A percentile compares a stretch with the other conserved stretches of the same genome.
phyloP scores from a whole-genome alignment of 345 rosid genomes.

The Gossypium bickii region DNA sequence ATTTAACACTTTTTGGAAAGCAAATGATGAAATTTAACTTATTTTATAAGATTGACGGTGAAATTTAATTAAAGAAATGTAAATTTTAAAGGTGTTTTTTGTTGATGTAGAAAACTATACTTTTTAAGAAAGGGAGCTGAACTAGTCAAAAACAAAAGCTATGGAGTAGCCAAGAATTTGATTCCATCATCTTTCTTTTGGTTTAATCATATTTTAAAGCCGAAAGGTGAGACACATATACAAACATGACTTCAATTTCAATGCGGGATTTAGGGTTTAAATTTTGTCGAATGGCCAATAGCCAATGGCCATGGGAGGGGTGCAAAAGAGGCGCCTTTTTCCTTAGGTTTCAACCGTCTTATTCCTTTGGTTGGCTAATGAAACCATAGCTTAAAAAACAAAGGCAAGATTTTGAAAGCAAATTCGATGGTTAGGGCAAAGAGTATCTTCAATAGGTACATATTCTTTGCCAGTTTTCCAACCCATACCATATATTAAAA shows the following conservation, averaged over 20 bases:
- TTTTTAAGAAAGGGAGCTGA: conserved; percentile 1
- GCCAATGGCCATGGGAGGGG: not conserved
- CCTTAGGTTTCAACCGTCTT: not conserved
- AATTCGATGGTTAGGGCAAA: conserved; percentile 25
- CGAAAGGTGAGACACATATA: not conserved
- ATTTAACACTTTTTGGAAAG: too few relatives aligned
- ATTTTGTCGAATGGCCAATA: not conserved
- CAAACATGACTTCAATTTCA: not conserved
- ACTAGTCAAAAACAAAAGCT: conserved; percentile 17
- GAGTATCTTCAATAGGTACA: conserved; percentile 16
- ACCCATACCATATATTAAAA: not conserved
- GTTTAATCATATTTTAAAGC: conserved; percentile 5
- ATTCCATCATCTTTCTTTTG: conserved; percentile 26
- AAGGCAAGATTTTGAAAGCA: conserved; percentile 29
- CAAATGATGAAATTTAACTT: too few relatives aligned
- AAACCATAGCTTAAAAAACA: not conserved
- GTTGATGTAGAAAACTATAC: too few relatives aligned
- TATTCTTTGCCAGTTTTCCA: conserved; percentile 23
- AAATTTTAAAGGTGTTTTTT: too few relatives aligned
- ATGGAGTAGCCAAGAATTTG: conserved; percentile 18
- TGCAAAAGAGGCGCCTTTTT: not conserved
- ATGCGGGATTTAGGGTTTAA: not conserved
- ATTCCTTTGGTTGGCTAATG: conserved; percentile 11
- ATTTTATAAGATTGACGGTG: too few relatives aligned
- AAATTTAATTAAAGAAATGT: too few relatives aligned